Conservation (phyloP, 768 basidiomycete genomes). For the Mycena venus region DNA sequence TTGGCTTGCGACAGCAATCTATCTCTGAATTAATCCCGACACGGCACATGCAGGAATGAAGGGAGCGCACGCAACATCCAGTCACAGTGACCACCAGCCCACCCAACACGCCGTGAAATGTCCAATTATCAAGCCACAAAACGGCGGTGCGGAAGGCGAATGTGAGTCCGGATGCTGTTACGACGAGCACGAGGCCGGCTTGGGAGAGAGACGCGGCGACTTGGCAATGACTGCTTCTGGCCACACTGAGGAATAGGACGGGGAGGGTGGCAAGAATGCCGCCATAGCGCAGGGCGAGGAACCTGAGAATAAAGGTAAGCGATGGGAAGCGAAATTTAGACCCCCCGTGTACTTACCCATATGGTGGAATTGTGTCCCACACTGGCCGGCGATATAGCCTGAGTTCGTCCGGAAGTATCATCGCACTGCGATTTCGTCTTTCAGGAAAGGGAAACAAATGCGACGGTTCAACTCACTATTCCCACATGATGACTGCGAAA, state of each 20-base stretch:
- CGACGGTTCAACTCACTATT: conserved; percentile 23
- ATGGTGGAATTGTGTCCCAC: conserved; percentile 24
- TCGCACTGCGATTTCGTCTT: not conserved
- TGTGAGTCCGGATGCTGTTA: conserved; percentile 5
- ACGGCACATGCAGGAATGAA: not conserved
- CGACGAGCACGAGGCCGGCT: conserved; percentile 4
- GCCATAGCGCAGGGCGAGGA: conserved; percentile 23
- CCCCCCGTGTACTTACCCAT: conserved; percentile 6
- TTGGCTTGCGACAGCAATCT: conserved; percentile 13
- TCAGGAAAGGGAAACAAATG: not conserved
- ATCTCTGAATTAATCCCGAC: not conserved
- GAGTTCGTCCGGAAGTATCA: conserved; percentile 21
- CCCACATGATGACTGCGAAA: conserved; percentile 23
- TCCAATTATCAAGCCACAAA: conserved; percentile 13
- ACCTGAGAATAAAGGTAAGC: not conserved
- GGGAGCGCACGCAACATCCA: conserved; percentile 7
- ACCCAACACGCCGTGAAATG: not conserved
- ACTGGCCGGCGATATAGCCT: conserved; percentile 23
- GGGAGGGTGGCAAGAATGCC: conserved; percentile 26
- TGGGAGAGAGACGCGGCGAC: conserved; percentile 22
- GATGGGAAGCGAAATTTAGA: not conserved
- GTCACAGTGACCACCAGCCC: not conserved
- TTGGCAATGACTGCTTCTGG: conserved; percentile 1
- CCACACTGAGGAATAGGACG: not conserved
- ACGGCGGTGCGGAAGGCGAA: conserved; percentile 11